These are phyloP conservation scores for Tetraselmis chui DNA, from an alignment of 139 green algal genomes.

Conservation along the genomic window DNA sequence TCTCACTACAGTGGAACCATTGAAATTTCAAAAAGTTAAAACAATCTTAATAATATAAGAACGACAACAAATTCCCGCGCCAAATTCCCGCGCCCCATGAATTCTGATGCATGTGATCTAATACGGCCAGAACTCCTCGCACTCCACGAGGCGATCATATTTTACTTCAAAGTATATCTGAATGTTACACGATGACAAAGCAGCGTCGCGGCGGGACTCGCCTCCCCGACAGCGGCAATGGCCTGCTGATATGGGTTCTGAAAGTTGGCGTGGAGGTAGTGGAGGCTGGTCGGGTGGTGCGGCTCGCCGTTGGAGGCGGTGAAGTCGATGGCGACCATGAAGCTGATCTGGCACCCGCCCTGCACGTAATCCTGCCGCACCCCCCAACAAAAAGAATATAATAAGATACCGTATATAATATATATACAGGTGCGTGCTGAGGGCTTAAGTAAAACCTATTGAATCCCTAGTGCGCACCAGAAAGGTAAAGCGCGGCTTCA, in stretches of 20 bases:
- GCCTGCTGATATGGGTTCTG: constrained; percentile 40
- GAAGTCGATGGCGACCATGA: constrained; percentile 43
- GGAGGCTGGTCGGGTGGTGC: constrained; percentile 18
- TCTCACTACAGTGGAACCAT: too few relatives aligned
- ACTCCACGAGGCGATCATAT: too few relatives aligned
- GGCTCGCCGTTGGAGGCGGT: constrained; percentile 37
- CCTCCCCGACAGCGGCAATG: constrained; percentile 29
- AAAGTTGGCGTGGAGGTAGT: constrained; percentile 22
- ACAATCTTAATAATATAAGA: too few relatives aligned
- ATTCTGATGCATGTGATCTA: too few relatives aligned
- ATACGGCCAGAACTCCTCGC: too few relatives aligned
- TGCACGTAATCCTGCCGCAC: constrained; percentile 39
- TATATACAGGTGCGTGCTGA: background rate
- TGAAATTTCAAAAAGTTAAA: too few relatives aligned
- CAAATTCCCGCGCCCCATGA: too few relatives aligned
- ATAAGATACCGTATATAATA: constrained; percentile 4
- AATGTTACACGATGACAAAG: too few relatives aligned
- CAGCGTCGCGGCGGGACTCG: too few relatives aligned
- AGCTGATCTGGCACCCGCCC: constrained; percentile 31
- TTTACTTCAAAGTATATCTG: too few relatives aligned
- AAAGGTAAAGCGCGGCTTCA: too few relatives aligned
- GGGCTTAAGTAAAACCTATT: background rate
- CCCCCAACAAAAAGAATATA: constrained; percentile 8
- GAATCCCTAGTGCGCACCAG: background rate
- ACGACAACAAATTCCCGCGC: too few relatives aligned